These are phyloP conservation scores for Talaromyces sp. DNA, from an alignment of 2,329 filamentous ascomycete species.

Conservation along the genomic window DNA sequence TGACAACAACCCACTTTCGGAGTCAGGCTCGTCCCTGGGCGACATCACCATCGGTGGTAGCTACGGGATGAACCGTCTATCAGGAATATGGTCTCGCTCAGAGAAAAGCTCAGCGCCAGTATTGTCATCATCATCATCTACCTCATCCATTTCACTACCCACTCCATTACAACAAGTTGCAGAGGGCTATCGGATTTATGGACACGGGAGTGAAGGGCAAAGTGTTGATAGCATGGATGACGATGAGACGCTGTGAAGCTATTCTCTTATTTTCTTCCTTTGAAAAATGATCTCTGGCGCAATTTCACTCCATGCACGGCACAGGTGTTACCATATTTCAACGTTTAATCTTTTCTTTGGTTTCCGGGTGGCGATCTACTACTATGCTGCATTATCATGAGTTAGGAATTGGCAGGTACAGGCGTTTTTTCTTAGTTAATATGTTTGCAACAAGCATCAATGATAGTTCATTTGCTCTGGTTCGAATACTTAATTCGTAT, in stretches of 20 bases:
- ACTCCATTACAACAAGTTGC: constrained; percentile 4
- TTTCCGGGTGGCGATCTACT: background rate
- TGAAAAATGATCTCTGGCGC: background rate
- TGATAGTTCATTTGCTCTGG: background rate
- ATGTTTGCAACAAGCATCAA: background rate
- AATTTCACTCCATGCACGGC: background rate
- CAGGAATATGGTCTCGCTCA: background rate
- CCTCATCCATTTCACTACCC: background rate
- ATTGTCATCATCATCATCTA: background rate
- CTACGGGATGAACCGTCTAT: background rate
- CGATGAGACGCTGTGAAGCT: constrained; percentile 4
- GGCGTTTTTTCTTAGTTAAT: background rate
- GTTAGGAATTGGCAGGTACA: background rate
- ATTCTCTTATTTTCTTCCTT: background rate
- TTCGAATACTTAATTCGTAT: background rate
- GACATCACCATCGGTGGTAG: constrained; percentile 2
- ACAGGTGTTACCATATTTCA: background rate
- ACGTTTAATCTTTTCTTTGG: background rate
- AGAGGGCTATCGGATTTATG: background rate
- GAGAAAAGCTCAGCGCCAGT: background rate
- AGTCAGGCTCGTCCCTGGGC: constrained; percentile 8
- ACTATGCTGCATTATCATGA: background rate
- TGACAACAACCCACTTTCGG: constrained; percentile 10
- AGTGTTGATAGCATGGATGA: constrained; percentile 1
- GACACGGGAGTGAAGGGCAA: background rate